Base-by-base conservation (phyloP, 306 rosid genomes). In the Spatholobus suberectus region DNA sequence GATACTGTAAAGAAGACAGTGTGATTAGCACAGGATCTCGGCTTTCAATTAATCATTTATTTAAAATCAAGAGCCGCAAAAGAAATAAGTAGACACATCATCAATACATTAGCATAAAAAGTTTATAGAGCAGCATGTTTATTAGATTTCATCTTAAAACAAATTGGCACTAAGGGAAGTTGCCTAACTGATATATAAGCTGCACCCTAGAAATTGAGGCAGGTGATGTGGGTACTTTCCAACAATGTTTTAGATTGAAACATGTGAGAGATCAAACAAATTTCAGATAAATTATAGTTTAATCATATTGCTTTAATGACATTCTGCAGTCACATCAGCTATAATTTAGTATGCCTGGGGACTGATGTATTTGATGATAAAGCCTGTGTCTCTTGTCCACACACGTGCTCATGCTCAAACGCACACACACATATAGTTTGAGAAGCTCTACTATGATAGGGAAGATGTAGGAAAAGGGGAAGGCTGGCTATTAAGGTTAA, bases 1-100 rank as follows among this genome's bases (percentile, higher is more conserved):
- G 94, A 77, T 92, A 75, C 98, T 94, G 90, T 73, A 67, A 71
- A 51, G 85, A 29, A 78, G 74, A 77, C 6, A 10, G 72, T 12
- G 46, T 1, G 18, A 63, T 57, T 59, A 82, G 79, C 35, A 40
- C 54, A 74, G 0, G 63, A 38, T 63, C 81, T 82, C 18, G 21
- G 70, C 23, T 73, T 57, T 71, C 49, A 75, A 5, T 52, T 23
- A 18, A 81, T 38, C 17, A 1, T 43, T 66, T 63, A 70, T 51
- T 78, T 4, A 78, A 67, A 47, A 47, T 54, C 37, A 73, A n/a
- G 44, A 55, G 13, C 11, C 10, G 37, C 17, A 46, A 4, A 11
- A 47, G 20, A 46, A 12, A 54, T 2, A 41, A 46, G 32, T 32
- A 55, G 47, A 65, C 55, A 43, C 17, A 12, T 65, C 51, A 23